Evolutionary conservation across 441 rosid genomes (phyloP).

Genomic region (Breynia disticha): DNA sequence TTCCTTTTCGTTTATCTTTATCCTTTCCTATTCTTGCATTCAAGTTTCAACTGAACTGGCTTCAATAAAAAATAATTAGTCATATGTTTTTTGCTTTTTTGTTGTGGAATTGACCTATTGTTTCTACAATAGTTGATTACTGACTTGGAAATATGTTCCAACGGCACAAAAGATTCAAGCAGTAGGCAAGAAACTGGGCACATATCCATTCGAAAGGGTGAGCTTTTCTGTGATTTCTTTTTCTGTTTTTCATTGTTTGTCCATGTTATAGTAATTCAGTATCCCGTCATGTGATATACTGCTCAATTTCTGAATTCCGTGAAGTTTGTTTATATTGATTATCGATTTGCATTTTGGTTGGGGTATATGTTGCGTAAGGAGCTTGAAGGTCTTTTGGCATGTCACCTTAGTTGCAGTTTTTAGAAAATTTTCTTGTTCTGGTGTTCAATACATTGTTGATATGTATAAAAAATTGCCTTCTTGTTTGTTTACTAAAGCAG

Average conservation of each 20-base stretch:
- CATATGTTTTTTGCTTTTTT: slow-evolving; percentile 3
- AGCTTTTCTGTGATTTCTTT: slow-evolving; percentile 16
- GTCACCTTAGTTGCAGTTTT: too few species aligned
- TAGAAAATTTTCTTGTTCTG: too few species aligned
- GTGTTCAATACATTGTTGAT: too few species aligned
- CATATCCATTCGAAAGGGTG: slow-evolving; percentile 37
- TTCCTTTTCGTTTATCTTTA: not conserved
- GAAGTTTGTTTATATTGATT: too few species aligned
- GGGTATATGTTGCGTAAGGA: too few species aligned
- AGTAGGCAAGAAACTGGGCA: slow-evolving; percentile 22
- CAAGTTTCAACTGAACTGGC: not conserved
- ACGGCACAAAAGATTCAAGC: slow-evolving; percentile 37
- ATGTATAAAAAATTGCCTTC: too few species aligned
- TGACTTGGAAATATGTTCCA: slow-evolving; percentile 57
- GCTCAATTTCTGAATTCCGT: too few species aligned
- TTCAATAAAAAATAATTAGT: not conserved
- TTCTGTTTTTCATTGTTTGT: not conserved
- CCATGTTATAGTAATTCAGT: slow-evolving; percentile 30
- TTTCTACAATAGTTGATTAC: slow-evolving; percentile 47
- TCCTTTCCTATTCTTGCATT: not conserved
- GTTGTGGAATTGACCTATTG: slow-evolving; percentile 26
- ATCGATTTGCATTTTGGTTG: too few species aligned
- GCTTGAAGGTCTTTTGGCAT: too few species aligned
- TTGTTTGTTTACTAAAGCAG: too few species aligned
- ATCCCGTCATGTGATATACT: too few species aligned